These are phyloP conservation scores for Aotearoamyces nothofagi DNA, from an alignment of 2,329 filamentous ascomycete genomes.

Conservation along the genomic window DNA sequence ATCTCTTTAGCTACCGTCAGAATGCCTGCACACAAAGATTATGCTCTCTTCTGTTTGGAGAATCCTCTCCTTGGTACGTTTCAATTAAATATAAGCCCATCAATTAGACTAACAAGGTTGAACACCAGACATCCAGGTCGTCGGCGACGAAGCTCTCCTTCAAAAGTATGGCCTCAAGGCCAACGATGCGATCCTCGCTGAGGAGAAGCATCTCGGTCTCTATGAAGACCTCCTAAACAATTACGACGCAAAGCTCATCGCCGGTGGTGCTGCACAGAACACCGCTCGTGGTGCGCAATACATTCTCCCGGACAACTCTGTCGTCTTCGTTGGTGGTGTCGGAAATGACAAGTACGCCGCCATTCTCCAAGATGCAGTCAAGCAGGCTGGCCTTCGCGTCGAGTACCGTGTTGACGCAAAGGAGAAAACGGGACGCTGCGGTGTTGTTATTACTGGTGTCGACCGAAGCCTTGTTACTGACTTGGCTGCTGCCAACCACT, in stretches of 20 bases:
- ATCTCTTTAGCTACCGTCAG: too few species aligned
- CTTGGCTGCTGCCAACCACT: conserved; percentile 91
- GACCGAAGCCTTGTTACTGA: conserved; percentile 92
- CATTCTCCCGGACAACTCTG: conserved; percentile 76
- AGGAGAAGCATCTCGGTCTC: conserved; percentile 75
- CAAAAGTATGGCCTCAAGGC: conserved; percentile 87
- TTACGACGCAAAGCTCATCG: conserved; percentile 85
- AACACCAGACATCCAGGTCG: conserved; percentile 69
- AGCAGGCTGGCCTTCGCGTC: conserved; percentile 75
- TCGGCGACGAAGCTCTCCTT: conserved; percentile 69
- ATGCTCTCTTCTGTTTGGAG: conserved; percentile 83
- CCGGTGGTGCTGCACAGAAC: conserved; percentile 94
- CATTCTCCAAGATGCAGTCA: conserved; percentile 72
- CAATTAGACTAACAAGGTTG: neutral
- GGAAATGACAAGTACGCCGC: conserved; percentile 93
- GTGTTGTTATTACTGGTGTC: conserved; percentile 92
- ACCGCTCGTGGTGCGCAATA: conserved; percentile 94
- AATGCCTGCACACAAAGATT: conserved; percentile 69
- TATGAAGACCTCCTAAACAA: conserved; percentile 91
- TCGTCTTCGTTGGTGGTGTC: conserved; percentile 86
- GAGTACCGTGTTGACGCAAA: conserved; percentile 87
- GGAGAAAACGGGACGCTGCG: conserved; percentile 81
- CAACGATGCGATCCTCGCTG: conserved; percentile 95
- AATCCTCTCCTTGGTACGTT: conserved; percentile 83
- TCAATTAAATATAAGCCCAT: neutral